Evolutionary conservation across 2,329 filamentous ascomycete species (phyloP), one percentile per base, ranked within the genome.

Genomic region (Delphinella strobiligena): DNA sequence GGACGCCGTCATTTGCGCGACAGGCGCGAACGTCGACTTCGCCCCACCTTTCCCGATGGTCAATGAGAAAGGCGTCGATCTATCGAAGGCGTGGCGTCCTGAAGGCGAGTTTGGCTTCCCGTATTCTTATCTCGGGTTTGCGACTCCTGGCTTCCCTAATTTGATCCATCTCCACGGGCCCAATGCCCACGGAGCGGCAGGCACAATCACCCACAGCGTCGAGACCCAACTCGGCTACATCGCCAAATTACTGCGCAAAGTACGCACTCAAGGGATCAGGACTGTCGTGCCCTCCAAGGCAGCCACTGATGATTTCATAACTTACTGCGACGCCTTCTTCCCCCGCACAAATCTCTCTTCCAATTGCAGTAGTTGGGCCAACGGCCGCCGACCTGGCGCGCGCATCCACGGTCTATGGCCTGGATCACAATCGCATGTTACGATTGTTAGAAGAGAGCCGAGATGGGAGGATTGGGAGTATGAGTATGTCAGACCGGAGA

Each of bases 311-410:
- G 51, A 62, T 38, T 56, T 59, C 35, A 39, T 49, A 4, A 40
- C 36, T 31, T 56, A 54, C 39, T 49, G 48, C 34, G 69, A 73
- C 44, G 56, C 58, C 1, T 72, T 69, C 51, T 69, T 68, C 47
- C 64, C 66, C 0, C 63, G 61, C 14, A 72, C 68, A 3, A 68
- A 71, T 33, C 56, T 78, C 42, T 66, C 68, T 0, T 74, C 78
- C 40, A 71, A 74, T 40, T 85, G 80, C 54, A 75, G 71, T 31
- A 80, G 74, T 0, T 85, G 81, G 81, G 81, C 80, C 44, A 85
- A 85, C 43, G 75, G 79, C 11, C 75, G 75, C 0, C 60, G 60
- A 4, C 70, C 78, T 0, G 79, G 78, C 0, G 70, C 67, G 0
- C 62, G 77, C 4, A 75, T 85, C 19, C 76, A 82, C 45, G 80